phyloP scores from a whole-genome alignment of 2,329 filamentous ascomycete species.

The Arthrobotrys megalospora region DNA sequence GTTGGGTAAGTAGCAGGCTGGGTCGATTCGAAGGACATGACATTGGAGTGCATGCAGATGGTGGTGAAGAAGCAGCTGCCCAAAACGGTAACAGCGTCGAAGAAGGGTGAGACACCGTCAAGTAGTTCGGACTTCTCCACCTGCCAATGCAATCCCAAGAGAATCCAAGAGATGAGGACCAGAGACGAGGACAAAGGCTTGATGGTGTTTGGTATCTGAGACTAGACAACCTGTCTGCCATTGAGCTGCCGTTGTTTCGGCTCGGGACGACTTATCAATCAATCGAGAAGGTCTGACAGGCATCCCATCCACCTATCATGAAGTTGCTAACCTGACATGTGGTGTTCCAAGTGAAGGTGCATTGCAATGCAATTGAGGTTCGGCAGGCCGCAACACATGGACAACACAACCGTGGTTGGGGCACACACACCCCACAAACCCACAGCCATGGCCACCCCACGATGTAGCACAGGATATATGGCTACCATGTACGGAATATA shows the following conservation, averaged over 20 bases:
- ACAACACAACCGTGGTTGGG: slow-evolving; percentile 10
- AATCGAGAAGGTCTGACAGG: slow-evolving; percentile 25
- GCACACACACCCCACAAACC: no score
- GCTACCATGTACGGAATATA: no score
- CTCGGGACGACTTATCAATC: slow-evolving; percentile 30
- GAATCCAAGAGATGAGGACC: slow-evolving; percentile 7
- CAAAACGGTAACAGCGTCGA: slow-evolving; percentile 7
- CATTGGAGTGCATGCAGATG: slow-evolving; percentile 2
- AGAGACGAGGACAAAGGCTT: slow-evolving; percentile 3
- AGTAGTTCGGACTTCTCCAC: neutral
- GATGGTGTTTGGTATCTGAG: neutral
- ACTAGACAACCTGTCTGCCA: neutral
- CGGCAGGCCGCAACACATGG: slow-evolving; percentile 16
- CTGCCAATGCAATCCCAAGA: slow-evolving; percentile 15
- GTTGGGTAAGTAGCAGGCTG: neutral
- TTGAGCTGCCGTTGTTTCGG: slow-evolving; percentile 28
- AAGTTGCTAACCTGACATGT: neutral
- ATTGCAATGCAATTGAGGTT: neutral
- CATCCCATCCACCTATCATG: slow-evolving; percentile 5
- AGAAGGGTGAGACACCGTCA: neutral
- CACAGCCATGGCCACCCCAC: no score
- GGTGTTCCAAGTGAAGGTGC: neutral
- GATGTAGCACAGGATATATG: neutral
- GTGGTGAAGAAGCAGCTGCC: slow-evolving; percentile 31
- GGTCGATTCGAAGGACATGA: neutral